Evolutionary conservation across 164 flowering plant species (phyloP).

Genomic region (Tetracentron sinense): DNA sequence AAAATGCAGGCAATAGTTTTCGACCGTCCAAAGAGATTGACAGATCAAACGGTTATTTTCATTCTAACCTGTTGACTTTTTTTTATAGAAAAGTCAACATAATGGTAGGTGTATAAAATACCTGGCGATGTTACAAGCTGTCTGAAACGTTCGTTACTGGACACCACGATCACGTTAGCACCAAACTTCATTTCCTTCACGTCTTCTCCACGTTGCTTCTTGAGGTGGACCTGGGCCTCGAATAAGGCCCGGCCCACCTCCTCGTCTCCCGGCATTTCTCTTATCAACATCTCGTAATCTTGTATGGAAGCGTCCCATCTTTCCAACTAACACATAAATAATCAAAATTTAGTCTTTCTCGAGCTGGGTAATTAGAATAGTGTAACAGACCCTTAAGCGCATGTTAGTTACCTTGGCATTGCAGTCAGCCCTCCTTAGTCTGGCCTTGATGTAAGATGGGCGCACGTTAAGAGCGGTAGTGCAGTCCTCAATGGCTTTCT

Average conservation of each 20-base stretch:
- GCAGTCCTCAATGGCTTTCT: conserved; percentile 82
- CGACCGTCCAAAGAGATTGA: no score
- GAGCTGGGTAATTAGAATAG: no score
- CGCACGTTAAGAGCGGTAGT: conserved; percentile 49
- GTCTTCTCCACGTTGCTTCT: conserved; percentile 45
- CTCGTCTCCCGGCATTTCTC: conserved; percentile 62
- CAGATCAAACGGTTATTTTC: no score
- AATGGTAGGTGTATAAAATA: conserved; percentile 17
- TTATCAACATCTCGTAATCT: conserved; percentile 70
- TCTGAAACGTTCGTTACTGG: conserved; percentile 53
- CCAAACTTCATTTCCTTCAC: conserved; percentile 36
- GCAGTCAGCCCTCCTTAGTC: conserved; percentile 74
- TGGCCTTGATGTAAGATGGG: conserved; percentile 74
- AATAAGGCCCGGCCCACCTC: conserved; percentile 52
- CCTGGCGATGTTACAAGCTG: conserved; percentile 57
- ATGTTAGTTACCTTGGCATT: conserved; percentile 52
- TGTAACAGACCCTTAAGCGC: not conserved
- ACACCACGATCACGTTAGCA: conserved; percentile 37
- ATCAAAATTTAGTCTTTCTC: no score
- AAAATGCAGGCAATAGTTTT: no score
- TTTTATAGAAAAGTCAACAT: no score
- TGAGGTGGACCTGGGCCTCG: conserved; percentile 54
- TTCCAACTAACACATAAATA: conserved; percentile 49
- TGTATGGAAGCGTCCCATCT: conserved; percentile 73
- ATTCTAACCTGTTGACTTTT: no score